Base-by-base conservation (phyloP, 164 flowering plant species). In the Liquidambar formosana region DNA sequence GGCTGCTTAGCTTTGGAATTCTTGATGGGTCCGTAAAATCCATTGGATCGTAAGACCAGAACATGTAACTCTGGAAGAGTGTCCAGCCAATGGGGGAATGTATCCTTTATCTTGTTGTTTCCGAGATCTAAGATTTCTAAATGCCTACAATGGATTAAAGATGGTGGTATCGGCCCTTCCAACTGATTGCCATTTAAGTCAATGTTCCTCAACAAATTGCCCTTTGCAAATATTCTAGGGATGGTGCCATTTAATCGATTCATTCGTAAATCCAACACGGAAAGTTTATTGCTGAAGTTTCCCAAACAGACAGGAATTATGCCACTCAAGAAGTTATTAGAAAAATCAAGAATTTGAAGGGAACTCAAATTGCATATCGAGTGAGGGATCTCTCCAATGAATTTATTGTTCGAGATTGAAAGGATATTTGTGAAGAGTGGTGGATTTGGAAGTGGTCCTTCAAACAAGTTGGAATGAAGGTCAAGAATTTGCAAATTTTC, bases 391-490 rank as follows among this genome's bases (percentile, higher is more conserved):
- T 11, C 41, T 33, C 41, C 41, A 33, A 33, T 33, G 4, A 33
- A 33, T 6, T 33, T 33, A n/a, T n/a, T n/a, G n/a, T n/a, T n/a
- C n/a, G n/a, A n/a, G n/a, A n/a, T n/a, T n/a, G n/a, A n/a, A n/a
- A n/a, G n/a, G n/a, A n/a, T n/a, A n/a, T n/a, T n/a, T n/a, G n/a
- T 4, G 10, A 33, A 13, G 54, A 9, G 10, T 3, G 16, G n/a
- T 23, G 66, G 66, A 5, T 46, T n/a, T 25, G 28, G 53, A 3
- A 47, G 66, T 22, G 66, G 12, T 11, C 57, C 67, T 64, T 48
- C 57, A 5, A 64, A 6, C 22, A 23, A 4, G 56, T 64, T 64
- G 3, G 67, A 64, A 2, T 48, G 67, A 26, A 64, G 67, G 41
- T 22, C 56, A 18, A 64, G 22, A 49, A 1, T 3, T 25, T 12